Evolutionary conservation across 2,329 filamentous ascomycete genomes (phyloP), one percentile per base, ranked within the genome.

Genomic region (Sphaerulina populicola): DNA sequence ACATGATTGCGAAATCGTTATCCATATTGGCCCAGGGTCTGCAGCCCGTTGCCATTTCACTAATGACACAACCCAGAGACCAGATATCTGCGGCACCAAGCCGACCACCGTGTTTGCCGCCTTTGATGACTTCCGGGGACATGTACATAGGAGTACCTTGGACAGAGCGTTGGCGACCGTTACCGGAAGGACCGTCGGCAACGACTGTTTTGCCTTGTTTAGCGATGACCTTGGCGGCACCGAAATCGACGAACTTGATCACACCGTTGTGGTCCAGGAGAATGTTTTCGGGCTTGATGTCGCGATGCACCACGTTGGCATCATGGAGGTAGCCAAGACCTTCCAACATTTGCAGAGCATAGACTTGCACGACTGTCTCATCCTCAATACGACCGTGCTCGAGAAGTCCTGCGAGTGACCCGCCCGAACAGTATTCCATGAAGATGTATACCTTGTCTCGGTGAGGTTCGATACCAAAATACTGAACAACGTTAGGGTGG

Each of bases 1-100:
- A 98, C 93, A 98, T 98, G 72, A 98, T 97, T 38, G 93, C 93
- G 89, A 90, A 98, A 70, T 98, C 93, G 66, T 98, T 98, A 73
- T 98, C 93, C 42, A 97, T 81, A 58, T 85, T 88, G 23, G 89
- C 88, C 93, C 93, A 98, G 1, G 93, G 93, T 12, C 91, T 82
- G 56, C 89, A 81, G 15, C 93, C 93, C 0, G 93, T 98, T 3
- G 88, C 88, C 91, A 98, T 97, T 70, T 98, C 93, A 38, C 96
- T 79, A 58, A 98, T 88, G 35, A 98, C 93, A 66, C 93, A 98
- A 48, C 93, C 91, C 2, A 98, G 77, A 2, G 90, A 96, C 91
- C 91, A 98, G 55, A 97, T 83, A 66, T 98, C 91, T 40, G 94
- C 88, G 2, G 90, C 84, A 36, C 90, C 91, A 52, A 89, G 84